Conservation (phyloP, 805 yeast genomes). For the Candida koratica region DNA sequence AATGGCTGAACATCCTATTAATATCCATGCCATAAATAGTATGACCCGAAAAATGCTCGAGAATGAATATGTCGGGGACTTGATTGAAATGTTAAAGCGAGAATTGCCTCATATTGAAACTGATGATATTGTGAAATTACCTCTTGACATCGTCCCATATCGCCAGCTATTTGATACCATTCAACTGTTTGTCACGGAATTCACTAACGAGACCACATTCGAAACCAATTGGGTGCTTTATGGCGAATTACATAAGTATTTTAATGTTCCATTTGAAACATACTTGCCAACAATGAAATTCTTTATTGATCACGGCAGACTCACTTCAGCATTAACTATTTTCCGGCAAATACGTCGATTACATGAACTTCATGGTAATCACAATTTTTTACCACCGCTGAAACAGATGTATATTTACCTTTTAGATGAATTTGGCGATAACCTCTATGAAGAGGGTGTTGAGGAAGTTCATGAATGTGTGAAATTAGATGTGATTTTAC, state of each 20-base stretch:
- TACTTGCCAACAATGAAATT: slow-evolving; percentile 57
- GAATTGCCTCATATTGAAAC: slow-evolving; percentile 35
- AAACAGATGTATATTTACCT: slow-evolving; percentile 56
- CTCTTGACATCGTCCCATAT: slow-evolving; percentile 25
- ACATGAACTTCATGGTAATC: slow-evolving; percentile 47
- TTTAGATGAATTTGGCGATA: slow-evolving; percentile 57
- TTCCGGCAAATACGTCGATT: slow-evolving; percentile 58
- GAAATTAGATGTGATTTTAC: slow-evolving; percentile 55
- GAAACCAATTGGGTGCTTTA: slow-evolving; percentile 60
- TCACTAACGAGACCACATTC: slow-evolving; percentile 25
- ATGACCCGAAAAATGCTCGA: slow-evolving; percentile 27
- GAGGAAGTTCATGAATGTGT: slow-evolving; percentile 57
- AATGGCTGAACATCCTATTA: slow-evolving; percentile 25
- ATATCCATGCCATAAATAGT: slow-evolving; percentile 27
- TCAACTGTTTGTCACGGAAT: slow-evolving; percentile 28
- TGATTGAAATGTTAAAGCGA: slow-evolving; percentile 37
- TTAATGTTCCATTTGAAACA: slow-evolving; percentile 53
- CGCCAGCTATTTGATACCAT: slow-evolving; percentile 25
- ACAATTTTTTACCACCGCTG: slow-evolving; percentile 27
- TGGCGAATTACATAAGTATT: slow-evolving; percentile 51
- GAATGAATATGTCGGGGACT: slow-evolving; percentile 38
- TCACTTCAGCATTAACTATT: slow-evolving; percentile 58
- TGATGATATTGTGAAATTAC: slow-evolving; percentile 26
- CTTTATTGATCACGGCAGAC: slow-evolving; percentile 51
- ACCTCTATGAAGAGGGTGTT: slow-evolving; percentile 61